Evolutionary conservation across 148 eudicot genomes (phyloP), one percentile per base, ranked within the genome.

Genomic region (Nepenthes gracilis): DNA sequence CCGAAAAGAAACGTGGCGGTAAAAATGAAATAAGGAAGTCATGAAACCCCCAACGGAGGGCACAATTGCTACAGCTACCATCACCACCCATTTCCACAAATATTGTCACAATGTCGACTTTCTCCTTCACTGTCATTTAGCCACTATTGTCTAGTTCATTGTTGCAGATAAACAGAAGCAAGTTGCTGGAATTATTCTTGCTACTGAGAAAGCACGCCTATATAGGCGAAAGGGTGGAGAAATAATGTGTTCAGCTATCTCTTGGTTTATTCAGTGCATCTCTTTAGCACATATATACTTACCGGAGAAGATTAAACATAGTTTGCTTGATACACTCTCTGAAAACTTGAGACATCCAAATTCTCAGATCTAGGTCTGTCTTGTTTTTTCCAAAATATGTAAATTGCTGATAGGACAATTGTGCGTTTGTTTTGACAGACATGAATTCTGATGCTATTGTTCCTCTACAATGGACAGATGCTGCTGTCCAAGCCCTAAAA

Each of bases 151-250:
- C 43, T 2, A 40, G 7, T 64, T 45, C 33, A 45, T 12, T 55
- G 1, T 43, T 67, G 61, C 83, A 92, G 96, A 92, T 71, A 83
- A 72, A 81, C 98, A 88, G 80, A 92, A 80, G 76, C 71, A 54
- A 66, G 71, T 80, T 77, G 94, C 96, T 67, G 86, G 77, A 67
- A 53, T 92, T 64, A 91, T 92, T 65, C 96, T 94, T 71, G 94
- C 91, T 62, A 85, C 88, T 64, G 98, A 92, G 75, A 92, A 88
- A 74, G 96, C 98, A 77, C 85, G 98, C 36, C 81, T 92, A 38
- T 92, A 92, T 77, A 88, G 98, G 60, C 96, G 98, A 52, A 92
- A 92, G 76, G 98, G 98, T 58, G 96, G 98, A 77, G 98, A 92
- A 78, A 84, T 92, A 55, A 92, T 92, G 98, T 94, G 96, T 69